A percentile compares a stretch with the other conserved stretches of the same genome.
These are phyloP conservation scores for Entomortierella chlamydospora DNA, from an alignment of 192 early-diverging fungal species.

Conservation along the genomic window DNA sequence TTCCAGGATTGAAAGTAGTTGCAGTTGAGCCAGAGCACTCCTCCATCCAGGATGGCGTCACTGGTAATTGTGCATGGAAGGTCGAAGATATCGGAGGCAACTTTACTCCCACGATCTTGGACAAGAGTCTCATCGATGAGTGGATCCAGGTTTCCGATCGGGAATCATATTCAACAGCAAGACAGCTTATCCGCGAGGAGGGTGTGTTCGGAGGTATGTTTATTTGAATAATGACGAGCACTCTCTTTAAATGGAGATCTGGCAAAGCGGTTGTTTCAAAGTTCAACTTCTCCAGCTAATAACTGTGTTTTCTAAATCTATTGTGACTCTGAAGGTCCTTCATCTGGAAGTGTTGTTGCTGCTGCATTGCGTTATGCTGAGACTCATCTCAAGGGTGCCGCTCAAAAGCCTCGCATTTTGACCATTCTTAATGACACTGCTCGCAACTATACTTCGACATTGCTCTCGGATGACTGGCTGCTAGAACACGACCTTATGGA, in stretches of 20 bases:
- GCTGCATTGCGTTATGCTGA: slow-evolving; percentile 67
- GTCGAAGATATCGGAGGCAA: slow-evolving; percentile 79
- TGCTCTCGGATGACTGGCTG: slow-evolving; percentile 84
- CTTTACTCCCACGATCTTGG: slow-evolving; percentile 68
- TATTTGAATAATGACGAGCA: too few relatives aligned
- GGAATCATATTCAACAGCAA: slow-evolving; percentile 76
- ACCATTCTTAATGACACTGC: slow-evolving; percentile 76
- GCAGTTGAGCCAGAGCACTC: slow-evolving; percentile 80
- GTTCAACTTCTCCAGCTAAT: too few relatives aligned
- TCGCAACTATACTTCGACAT: slow-evolving; percentile 74
- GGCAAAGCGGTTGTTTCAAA: too few relatives aligned
- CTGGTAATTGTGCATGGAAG: slow-evolving; percentile 63
- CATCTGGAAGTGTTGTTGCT: slow-evolving; percentile 74
- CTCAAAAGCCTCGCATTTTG: slow-evolving; percentile 55
- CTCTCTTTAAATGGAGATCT: too few relatives aligned
- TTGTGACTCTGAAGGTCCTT: slow-evolving; percentile 54
- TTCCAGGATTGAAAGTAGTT: slow-evolving; percentile 67
- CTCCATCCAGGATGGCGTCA: slow-evolving; percentile 58
- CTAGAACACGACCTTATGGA: slow-evolving; percentile 81
- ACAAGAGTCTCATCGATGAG: slow-evolving; percentile 62
- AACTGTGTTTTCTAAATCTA: slow-evolving; percentile 1
- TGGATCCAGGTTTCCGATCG: slow-evolving; percentile 79
- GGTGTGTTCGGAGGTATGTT: slow-evolving; percentile 66
- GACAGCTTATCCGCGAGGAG: slow-evolving; percentile 69
- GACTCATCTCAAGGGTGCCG: slow-evolving; percentile 9